Evolutionary conservation across 2,329 filamentous ascomycete species (phyloP).

Genomic region (Nothophoma quercina): DNA sequence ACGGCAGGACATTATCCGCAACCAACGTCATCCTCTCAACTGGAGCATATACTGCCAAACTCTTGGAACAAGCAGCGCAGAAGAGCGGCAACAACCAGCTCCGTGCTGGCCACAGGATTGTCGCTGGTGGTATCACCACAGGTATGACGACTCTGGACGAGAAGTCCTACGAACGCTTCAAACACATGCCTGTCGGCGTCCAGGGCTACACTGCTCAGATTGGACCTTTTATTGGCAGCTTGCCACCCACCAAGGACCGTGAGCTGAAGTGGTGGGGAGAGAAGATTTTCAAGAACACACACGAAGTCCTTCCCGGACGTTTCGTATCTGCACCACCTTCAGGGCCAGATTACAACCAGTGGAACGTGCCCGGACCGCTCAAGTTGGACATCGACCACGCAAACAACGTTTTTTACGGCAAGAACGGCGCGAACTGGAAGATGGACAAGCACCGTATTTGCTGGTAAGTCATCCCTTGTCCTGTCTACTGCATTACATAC

Average conservation of each 20-base stretch:
- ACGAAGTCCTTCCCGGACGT: slow-evolving; percentile 55
- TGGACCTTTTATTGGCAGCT: slow-evolving; percentile 43
- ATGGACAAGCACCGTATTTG: slow-evolving; percentile 70
- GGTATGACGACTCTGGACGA: slow-evolving; percentile 57
- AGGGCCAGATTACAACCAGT: slow-evolving; percentile 66
- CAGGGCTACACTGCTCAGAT: slow-evolving; percentile 40
- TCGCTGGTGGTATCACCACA: slow-evolving; percentile 64
- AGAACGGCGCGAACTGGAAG: slow-evolving; percentile 63
- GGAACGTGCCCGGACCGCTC: slow-evolving; percentile 64
- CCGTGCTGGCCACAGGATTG: slow-evolving; percentile 62
- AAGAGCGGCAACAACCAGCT: slow-evolving; percentile 57
- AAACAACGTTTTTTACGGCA: slow-evolving; percentile 66
- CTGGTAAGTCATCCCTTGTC: slow-evolving; percentile 58
- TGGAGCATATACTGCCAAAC: slow-evolving; percentile 53
- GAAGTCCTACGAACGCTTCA: slow-evolving; percentile 35
- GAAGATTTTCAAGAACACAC: slow-evolving; percentile 47
- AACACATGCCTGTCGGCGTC: slow-evolving; percentile 46
- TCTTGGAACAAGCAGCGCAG: slow-evolving; percentile 58
- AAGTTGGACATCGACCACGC: slow-evolving; percentile 67
- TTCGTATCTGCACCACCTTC: slow-evolving; percentile 65
- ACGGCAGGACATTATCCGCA: slow-evolving; percentile 38
- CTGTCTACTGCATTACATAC: slow-evolving; percentile 32
- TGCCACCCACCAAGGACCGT: slow-evolving; percentile 44
- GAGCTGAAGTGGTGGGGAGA: slow-evolving; percentile 47
- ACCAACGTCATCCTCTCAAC: slow-evolving; percentile 49